These are phyloP conservation scores for Globisporangium cystogenes DNA, from an alignment of 352 stramenopile species.

Conservation along the genomic window DNA sequence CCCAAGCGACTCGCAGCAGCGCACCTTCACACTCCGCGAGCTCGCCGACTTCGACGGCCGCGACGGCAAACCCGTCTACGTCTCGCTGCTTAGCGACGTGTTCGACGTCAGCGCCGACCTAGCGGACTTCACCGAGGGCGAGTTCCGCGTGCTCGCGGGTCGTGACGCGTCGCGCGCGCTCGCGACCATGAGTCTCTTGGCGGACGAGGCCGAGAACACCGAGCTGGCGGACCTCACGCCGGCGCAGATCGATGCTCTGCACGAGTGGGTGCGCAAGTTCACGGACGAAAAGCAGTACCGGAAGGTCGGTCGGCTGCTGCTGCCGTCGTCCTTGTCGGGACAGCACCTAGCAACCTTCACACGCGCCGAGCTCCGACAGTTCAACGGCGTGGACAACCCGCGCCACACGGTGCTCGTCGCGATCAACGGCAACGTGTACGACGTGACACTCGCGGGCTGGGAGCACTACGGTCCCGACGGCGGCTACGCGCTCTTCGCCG, in stretches of 20 bases:
- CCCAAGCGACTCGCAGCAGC: conserved; percentile 10
- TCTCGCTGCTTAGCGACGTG: conserved; percentile 88
- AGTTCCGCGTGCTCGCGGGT: conserved; percentile 87
- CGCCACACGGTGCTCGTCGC: conserved; percentile 87
- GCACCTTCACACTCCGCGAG: conserved; percentile 76
- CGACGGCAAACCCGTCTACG: conserved; percentile 82
- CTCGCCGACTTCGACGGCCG: conserved; percentile 83
- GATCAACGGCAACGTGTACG: conserved; percentile 88
- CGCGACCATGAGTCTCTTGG: conserved; percentile 81
- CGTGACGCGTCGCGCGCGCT: conserved; percentile 88
- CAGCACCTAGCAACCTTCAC: conserved; percentile 21
- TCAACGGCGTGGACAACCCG: conserved; percentile 61
- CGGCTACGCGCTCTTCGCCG: conserved; percentile 92
- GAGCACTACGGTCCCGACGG: conserved; percentile 91
- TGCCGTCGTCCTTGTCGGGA: conserved; percentile 9
- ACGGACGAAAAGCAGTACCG: conserved; percentile 83
- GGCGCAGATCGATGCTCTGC: conserved; percentile 22
- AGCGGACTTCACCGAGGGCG: conserved; percentile 89
- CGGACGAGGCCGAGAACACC: conserved; percentile 51
- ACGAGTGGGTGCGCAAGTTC: conserved; percentile 87
- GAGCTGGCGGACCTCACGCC: conserved; percentile 39
- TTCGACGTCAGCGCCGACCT: conserved; percentile 90
- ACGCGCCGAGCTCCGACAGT: conserved; percentile 57
- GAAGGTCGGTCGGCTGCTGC: conserved; percentile 86
- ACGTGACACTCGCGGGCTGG: conserved; percentile 87